A percentile compares a stretch with the other conserved stretches of the same genome.
These are phyloP conservation scores for Linnemannia zychae DNA, from an alignment of 192 early-diverging fungal genomes.

Conservation along the genomic window DNA sequence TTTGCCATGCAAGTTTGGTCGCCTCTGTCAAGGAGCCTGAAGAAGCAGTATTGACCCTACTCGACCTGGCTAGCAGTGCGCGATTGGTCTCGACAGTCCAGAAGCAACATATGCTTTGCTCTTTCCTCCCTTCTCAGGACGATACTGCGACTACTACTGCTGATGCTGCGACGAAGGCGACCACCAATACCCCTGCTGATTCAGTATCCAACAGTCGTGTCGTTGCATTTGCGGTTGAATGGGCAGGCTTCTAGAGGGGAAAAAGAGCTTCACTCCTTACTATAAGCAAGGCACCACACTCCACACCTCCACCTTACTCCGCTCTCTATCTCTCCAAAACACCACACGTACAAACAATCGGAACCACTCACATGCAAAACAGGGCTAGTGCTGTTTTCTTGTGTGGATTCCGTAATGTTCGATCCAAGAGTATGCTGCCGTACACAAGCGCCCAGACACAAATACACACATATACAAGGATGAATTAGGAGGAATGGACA, in stretches of 20 bases:
- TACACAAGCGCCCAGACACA: too few relatives aligned
- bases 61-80: slow-evolving; percentile 70
- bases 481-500: too few relatives aligned
- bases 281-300: too few relatives aligned
- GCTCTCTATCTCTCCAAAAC: too few relatives aligned
- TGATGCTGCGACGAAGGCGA: background rate
- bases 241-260: slow-evolving; percentile 62
- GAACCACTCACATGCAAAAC: too few relatives aligned
- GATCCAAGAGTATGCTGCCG: too few relatives aligned
- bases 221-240: slow-evolving; percentile 58
- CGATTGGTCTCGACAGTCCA: slow-evolving; percentile 82
- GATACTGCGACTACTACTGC: background rate
- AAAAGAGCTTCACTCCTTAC: background rate
- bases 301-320: too few relatives aligned
- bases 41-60: slow-evolving; percentile 45
- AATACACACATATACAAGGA: too few relatives aligned
- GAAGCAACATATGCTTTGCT: slow-evolving; percentile 73
- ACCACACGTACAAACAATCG: too few relatives aligned
- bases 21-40: slow-evolving; percentile 61
- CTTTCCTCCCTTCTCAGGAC: background rate
- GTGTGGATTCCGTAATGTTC: too few relatives aligned
- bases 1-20: slow-evolving; percentile 78
- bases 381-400: too few relatives aligned
- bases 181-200: background rate
- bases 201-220: slow-evolving; percentile 15